Percentiles rank a stretch among this genome's conserved stretches.
These are phyloP conservation scores for Metschnikowia shivogae DNA, from an alignment of 805 yeast species.

Conservation along the genomic window DNA sequence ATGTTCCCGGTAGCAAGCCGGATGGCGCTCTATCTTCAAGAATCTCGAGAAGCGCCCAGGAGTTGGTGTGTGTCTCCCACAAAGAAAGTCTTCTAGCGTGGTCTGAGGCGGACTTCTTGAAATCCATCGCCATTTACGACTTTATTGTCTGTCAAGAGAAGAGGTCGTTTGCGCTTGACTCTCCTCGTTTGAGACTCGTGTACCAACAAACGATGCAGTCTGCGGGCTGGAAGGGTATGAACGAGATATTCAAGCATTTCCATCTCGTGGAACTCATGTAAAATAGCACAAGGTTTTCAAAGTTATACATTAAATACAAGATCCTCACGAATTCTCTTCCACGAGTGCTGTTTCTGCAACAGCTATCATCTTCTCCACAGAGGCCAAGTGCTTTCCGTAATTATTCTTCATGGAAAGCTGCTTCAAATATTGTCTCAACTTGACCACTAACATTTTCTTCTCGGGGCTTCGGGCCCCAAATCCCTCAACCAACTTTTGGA, in stretches of 20 bases:
- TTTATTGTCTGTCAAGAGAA: conserved; percentile 7
- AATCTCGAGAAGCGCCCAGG: conserved; percentile 1
- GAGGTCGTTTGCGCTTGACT: conserved; percentile 7
- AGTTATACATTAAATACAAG: background rate
- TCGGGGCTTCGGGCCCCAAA: conserved; percentile 58
- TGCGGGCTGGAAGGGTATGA: conserved; percentile 7
- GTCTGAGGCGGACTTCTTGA: conserved; percentile 16
- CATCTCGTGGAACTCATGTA: conserved; percentile 3
- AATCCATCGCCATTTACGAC: conserved; percentile 11
- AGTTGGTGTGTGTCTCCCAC: conserved; percentile 1
- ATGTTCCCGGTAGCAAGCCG: conserved; percentile 1
- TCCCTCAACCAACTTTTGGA: conserved; percentile 87
- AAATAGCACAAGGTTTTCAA: background rate
- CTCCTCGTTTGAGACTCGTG: conserved; percentile 8
- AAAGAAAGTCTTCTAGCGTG: conserved; percentile 8
- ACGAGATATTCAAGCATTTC: conserved; percentile 1
- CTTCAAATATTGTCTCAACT: conserved; percentile 76
- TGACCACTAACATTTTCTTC: conserved; percentile 63
- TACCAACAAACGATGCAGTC: conserved; percentile 8
- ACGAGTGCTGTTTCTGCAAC: conserved; percentile 48
- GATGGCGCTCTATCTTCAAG: conserved; percentile 5
- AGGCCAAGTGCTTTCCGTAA: conserved; percentile 79
- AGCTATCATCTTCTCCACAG: conserved; percentile 68
- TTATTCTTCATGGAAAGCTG: conserved; percentile 59
- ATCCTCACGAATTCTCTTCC: conserved; percentile 23